Base-by-base conservation (phyloP, 2,329 filamentous ascomycete species). In the Fusarium palustre region DNA sequence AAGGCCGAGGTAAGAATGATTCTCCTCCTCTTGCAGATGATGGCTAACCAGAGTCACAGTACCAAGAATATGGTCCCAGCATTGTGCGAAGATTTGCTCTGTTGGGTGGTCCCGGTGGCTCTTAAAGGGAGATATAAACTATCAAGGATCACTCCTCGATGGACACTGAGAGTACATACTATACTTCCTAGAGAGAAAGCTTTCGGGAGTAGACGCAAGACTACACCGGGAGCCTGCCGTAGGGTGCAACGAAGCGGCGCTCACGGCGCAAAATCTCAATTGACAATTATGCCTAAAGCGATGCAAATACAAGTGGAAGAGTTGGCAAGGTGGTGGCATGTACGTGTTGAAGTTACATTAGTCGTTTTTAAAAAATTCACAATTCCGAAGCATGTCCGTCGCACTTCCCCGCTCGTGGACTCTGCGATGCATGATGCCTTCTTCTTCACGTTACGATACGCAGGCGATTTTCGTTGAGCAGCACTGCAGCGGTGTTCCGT, bases 31-130 rank as follows among this genome's bases (percentile, higher is more conserved):
- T 8, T 24, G n/a, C 7, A 5, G 15, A n/a, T 16, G 50, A 48
- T 43, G 25, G 31, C 72, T 74, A 41, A 74, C 43, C 22, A 31
- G 39, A 5, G 9, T 34, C 8, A 18, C 81, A 95, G 86, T 97
- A 97, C 79, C 92, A 97, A 81, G 95, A 97, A 84, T 94, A 97
- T 79, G 95, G 96, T 20, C 95, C 95, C 18, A 94, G 93, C 79
- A 97, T 97, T 80, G 95, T 97, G 64, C 89, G 95, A 81, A 90
- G 95, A 83, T 98, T 98, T 80, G 95, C 94, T 69, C 86, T 98
- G 70, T 85, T 98, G 69, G 96, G 96, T 79, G 96, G 95, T 24
- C 96, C 96, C 13, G 95, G 94, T 49, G 92, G 91, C 76, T 91
- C 91, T 75, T 94, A 84, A 75, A 71, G 59, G 45, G 48, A 54